Evolutionary conservation across 2,329 filamentous ascomycete species (phyloP), one percentile per base, ranked within the genome.

Genomic region (Hymenoscyphus scutula): DNA sequence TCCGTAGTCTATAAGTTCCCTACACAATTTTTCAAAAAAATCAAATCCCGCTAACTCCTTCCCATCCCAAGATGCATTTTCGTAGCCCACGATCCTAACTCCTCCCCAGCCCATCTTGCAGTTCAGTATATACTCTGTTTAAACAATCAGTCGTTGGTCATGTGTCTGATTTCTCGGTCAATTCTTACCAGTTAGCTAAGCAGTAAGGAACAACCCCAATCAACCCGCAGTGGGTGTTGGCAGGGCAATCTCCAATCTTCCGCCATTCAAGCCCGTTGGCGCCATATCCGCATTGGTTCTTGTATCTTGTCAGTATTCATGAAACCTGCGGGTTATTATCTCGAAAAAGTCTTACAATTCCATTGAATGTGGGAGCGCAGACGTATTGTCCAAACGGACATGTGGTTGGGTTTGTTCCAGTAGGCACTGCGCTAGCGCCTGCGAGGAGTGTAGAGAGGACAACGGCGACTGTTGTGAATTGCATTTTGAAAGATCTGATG

Each of bases 141-240:
- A 48, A 25, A 25, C 5, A 48, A 48, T 19, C 19, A 48, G 41
- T 25, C 41, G 11, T 19, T 10, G 19, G 10, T 48, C 6, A 25
- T 25, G 13, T 23, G 3, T 25, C 15, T 11, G 10, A 8, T 2
- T 23, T 11, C 3, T 1, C 8, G 6, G n/a, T n/a, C 4, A 23
- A 48, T 19, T 48, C 41, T 48, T 10, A 48, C 41, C 19, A 54
- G 25, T 56, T 37, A 15, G 32, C 37, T n/a, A 56, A 38, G 32
- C 55, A 56, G 25, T 56, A 56, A 38, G 55, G 55, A 38, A 56
- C 37, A 37, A 13, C 32, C 3, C 32, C 55, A 38, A 56, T 56
- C 6, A 41, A 37, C 5, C 55, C 55, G 37, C 55, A 56, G 55
- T 38, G 29, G 2, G 55, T 56, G 25, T 37, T 41, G 25, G 6